Evolutionary conservation across 768 basidiomycete genomes (phyloP).

Genomic region (Pisolithus tinctorius): DNA sequence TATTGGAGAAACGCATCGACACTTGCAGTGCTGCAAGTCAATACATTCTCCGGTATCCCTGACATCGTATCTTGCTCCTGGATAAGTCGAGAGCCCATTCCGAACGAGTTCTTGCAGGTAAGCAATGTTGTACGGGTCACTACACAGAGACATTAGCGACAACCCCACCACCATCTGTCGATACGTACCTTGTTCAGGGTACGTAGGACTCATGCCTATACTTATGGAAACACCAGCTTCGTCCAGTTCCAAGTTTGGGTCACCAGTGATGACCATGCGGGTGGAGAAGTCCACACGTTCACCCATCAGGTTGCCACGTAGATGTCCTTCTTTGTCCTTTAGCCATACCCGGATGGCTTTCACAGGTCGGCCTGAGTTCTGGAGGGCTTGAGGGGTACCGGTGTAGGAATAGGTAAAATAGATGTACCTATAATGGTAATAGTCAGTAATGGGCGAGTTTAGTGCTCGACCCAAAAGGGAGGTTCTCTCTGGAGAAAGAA

Average conservation of each 20-base stretch:
- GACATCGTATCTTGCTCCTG: slow-evolving; percentile 94
- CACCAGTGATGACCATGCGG: slow-evolving; percentile 97
- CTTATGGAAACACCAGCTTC: slow-evolving; percentile 93
- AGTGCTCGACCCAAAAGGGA: no score
- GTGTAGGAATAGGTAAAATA: no score
- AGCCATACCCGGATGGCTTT: slow-evolving; percentile 97
- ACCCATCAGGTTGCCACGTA: slow-evolving; percentile 98
- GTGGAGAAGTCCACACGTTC: slow-evolving; percentile 99
- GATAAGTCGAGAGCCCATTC: slow-evolving; percentile 91
- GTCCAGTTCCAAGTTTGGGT: slow-evolving; percentile 93
- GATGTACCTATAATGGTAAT: no score
- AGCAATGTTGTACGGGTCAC: slow-evolving; percentile 97
- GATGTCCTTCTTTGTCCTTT: slow-evolving; percentile 97
- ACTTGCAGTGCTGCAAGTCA: slow-evolving; percentile 91
- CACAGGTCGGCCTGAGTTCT: slow-evolving; percentile 95
- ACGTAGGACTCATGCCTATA: slow-evolving; percentile 97
- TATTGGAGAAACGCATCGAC: slow-evolving; percentile 94
- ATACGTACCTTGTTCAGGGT: slow-evolving; percentile 83
- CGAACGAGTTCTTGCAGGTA: slow-evolving; percentile 92
- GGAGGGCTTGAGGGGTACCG: slow-evolving; percentile 95
- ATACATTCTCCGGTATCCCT: slow-evolving; percentile 97
- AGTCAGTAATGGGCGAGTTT: no score
- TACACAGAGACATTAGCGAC: slow-evolving; percentile 24
- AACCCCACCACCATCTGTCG: not conserved
- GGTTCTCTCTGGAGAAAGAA: no score